Evolutionary conservation across 306 rosid genomes (phyloP).

Genomic region (Erythrophleum fordii): DNA sequence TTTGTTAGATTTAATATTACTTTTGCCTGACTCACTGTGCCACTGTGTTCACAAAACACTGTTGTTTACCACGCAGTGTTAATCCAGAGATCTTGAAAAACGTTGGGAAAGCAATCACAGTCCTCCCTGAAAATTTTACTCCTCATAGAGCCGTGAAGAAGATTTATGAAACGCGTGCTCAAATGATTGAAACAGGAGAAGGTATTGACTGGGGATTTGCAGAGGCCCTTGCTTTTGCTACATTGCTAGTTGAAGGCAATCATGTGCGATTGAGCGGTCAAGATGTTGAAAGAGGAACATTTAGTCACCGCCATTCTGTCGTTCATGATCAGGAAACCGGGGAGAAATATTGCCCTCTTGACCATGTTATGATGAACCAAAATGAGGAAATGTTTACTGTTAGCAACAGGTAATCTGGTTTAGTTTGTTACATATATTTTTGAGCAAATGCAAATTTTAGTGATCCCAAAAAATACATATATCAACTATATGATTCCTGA

Average conservation of each 20-base stretch:
- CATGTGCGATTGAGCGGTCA: conserved; percentile 93
- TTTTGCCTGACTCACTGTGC: not conserved
- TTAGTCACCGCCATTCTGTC: conserved; percentile 93
- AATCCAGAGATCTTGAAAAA: conserved; percentile 85
- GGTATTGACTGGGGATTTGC: conserved; percentile 96
- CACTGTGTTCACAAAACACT: no score
- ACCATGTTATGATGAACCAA: conserved; percentile 73
- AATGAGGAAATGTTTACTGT: conserved; percentile 93
- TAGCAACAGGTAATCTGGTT: conserved; percentile 79
- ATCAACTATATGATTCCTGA: no score
- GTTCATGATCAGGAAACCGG: conserved; percentile 88
- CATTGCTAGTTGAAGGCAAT: conserved; percentile 86
- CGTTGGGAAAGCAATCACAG: conserved; percentile 86
- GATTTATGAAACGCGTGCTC: conserved; percentile 81
- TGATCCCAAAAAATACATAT: no score
- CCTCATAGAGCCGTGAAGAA: conserved; percentile 90
- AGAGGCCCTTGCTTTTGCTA: conserved; percentile 95
- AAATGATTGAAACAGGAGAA: conserved; percentile 86
- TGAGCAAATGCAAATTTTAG: no score
- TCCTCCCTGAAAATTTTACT: conserved; percentile 69
- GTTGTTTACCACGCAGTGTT: conserved; percentile 56
- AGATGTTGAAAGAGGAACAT: conserved; percentile 96
- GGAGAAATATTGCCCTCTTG: conserved; percentile 78
- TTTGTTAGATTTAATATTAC: no score
- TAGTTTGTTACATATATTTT: no score